Base-by-base conservation (phyloP, 305 asterid genomes). In the Ruellia speciosa region DNA sequence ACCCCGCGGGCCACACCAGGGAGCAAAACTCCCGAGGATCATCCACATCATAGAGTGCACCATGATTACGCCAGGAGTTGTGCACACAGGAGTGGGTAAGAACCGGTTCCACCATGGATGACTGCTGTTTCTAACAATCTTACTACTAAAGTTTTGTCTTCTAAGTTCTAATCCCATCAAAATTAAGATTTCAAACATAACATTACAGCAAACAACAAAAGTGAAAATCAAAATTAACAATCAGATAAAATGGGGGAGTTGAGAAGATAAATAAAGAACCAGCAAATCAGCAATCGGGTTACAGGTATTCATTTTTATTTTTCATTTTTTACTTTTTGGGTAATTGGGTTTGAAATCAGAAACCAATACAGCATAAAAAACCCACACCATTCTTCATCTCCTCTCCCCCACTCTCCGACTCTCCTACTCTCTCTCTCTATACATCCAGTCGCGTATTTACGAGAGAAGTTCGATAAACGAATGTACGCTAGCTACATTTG, bases 341-440 rank as follows among this genome's bases (percentile, higher is more conserved):
- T n/a, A n/a, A n/a, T n/a, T 24, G 31, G 4, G 49, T 43, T 43
- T 43, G 49, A 12, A 12, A 43, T 43, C 49, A 43, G 49, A 43
- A 43, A 11, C 16, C 2, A 43, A 43, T 0, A 43, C 14, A 43
- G 7, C 41, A 37, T 7, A 10, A 37, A 37, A 37, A 37, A 4
- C 16, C 49, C 49, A 43, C 5, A 7, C 11, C 49, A 13, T n/a
- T 2, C 16, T n/a, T 13, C 49, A 0, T 7, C 45, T 39, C 45
- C 5, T 3, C 49, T n/a, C 16, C 49, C 49, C 16, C 15, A 12
- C 16, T n/a, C 16, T 14, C 16, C 51, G 2, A 34, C 59, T 41
- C 60, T 52, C 75, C 70, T 70, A 56, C 72, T 67, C 64, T 70
- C 80, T 75, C 77, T 64, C 68, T 74, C 79, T 66, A 35, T 55